Evolutionary conservation across 2,329 filamentous ascomycete genomes (phyloP).

Genomic region (Plectosphaerella plurivora): DNA sequence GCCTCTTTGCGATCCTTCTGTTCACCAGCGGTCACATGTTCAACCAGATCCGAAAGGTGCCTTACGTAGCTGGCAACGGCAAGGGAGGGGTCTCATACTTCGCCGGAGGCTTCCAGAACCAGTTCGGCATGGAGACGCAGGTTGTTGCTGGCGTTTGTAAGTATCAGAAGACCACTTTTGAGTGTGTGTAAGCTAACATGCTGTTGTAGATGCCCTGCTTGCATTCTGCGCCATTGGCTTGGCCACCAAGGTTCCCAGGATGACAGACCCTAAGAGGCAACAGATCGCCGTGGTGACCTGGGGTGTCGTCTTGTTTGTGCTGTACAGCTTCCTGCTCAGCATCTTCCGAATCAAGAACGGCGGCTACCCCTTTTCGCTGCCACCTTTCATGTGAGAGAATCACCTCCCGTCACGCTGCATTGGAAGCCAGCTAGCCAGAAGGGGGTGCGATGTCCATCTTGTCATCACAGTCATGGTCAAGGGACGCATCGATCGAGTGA

Average conservation of each 20-base stretch:
- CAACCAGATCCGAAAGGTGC: conserved; percentile 95
- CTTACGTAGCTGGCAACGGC: conserved; percentile 83
- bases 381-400: conserved; percentile 66
- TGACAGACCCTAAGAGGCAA: conserved; percentile 71
- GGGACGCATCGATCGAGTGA: background rate
- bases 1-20: conserved; percentile 81
- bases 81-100: conserved; percentile 87
- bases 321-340: conserved; percentile 93
- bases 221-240: conserved; percentile 90
- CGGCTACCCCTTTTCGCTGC: conserved; percentile 90
- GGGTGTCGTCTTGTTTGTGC: conserved; percentile 69
- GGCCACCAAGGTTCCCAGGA: conserved; percentile 87
- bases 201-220: conserved; percentile 63
- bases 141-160: conserved; percentile 91
- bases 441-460: too few species aligned
- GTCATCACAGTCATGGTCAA: too few species aligned
- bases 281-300: conserved; percentile 78
- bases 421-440: background rate
- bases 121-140: conserved; percentile 92
- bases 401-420: too few species aligned
- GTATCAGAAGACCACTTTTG: conserved; percentile 26
- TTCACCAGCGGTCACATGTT: conserved; percentile 99
- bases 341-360: conserved; percentile 93
- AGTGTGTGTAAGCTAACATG: conserved; percentile 12
- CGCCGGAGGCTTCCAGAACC: conserved; percentile 85